Conservation (phyloP, 2,329 filamentous ascomycete species). For the Lomentospora prolificans region DNA sequence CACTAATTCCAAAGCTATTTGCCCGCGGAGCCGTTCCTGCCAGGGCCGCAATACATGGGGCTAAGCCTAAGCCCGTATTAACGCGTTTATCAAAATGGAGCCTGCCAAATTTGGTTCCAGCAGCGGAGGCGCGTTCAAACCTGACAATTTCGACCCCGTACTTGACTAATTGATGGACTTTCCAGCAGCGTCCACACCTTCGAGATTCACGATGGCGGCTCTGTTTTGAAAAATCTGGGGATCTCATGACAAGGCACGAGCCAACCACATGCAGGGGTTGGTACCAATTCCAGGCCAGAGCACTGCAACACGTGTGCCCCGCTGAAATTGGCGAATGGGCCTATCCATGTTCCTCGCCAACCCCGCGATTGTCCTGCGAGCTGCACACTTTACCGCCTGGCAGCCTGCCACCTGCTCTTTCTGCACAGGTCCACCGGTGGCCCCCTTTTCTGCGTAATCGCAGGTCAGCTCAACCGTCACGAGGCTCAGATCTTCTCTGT, state of each 20-base stretch:
- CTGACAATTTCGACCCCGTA: background rate
- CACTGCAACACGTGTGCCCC: background rate
- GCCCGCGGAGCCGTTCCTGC: background rate
- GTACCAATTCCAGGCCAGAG: conserved; percentile 1
- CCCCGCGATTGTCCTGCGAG: background rate
- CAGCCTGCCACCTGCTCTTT: background rate
- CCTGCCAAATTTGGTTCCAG: no score
- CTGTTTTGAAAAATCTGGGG: conserved; percentile 3
- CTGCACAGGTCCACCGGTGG: background rate
- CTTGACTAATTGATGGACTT: background rate
- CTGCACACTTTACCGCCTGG: background rate
- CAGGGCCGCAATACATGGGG: background rate
- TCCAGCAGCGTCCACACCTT: no score
- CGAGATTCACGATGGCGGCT: background rate
- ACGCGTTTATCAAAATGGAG: no score
- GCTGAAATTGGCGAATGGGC: conserved; percentile 1
- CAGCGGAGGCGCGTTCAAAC: background rate
- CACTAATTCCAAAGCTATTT: background rate
- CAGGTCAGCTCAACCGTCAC: background rate
- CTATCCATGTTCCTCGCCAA: background rate
- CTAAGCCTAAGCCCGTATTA: no score
- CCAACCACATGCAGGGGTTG: background rate
- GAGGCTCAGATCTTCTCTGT: background rate
- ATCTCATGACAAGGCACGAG: conserved; percentile 3
- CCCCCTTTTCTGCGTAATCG: background rate